Evolutionary conservation across 768 basidiomycete genomes (phyloP).

Genomic region (Nidularia pulvinata): DNA sequence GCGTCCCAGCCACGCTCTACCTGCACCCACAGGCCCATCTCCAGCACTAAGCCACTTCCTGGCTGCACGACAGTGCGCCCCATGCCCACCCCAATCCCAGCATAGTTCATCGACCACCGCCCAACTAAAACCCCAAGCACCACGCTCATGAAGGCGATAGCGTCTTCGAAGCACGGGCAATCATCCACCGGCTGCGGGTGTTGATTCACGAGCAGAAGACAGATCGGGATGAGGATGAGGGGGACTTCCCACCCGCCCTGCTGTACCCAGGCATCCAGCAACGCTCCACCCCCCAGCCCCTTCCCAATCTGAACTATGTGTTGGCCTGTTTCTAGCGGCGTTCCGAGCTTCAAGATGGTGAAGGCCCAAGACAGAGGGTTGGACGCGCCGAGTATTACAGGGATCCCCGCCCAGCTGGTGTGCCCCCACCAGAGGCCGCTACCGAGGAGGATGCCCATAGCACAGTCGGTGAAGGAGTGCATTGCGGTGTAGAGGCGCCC

Average conservation of each 20-base stretch:
- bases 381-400: constrained; percentile 23
- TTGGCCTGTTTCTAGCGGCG: constrained; percentile 8
- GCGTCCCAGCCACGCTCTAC: constrained; percentile 35
- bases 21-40: constrained; percentile 25
- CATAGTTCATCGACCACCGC: constrained; percentile 58
- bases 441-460: constrained; percentile 64
- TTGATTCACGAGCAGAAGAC: constrained; percentile 76
- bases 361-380: constrained; percentile 23
- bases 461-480: constrained; percentile 84
- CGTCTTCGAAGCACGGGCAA: constrained; percentile 98
- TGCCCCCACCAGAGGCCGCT: constrained; percentile 65
- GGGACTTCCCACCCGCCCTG: constrained; percentile 57
- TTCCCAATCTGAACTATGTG: constrained; percentile 29
- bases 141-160: constrained; percentile 90
- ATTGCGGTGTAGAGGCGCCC: constrained; percentile 86
- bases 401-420: constrained; percentile 40
- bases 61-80: constrained; percentile 45
- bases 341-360: constrained; percentile 18
- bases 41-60: constrained; percentile 46
- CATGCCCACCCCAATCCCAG: constrained; percentile 30
- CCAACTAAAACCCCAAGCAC: constrained; percentile 72
- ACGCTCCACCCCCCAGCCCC: constrained; percentile 32
- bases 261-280: constrained; percentile 31
- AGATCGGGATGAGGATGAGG: constrained; percentile 56
- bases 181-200: constrained; percentile 96